phyloP scores from a whole-genome alignment of 495 filamentous ascomycete species.

The Trichoderma erinaceum region DNA sequence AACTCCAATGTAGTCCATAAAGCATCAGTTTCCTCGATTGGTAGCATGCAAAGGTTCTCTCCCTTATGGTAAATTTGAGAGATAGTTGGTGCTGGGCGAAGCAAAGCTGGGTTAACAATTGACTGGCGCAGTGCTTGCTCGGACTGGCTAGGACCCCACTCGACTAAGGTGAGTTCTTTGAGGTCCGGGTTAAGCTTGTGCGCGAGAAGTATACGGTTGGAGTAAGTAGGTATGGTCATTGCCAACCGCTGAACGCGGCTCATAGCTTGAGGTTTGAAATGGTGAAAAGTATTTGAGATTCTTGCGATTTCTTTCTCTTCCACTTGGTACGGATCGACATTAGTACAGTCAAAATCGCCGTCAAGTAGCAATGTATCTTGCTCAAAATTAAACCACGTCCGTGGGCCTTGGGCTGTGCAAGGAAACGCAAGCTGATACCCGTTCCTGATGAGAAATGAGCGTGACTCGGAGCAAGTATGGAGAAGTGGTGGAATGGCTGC shows the following conservation, averaged over 20 bases:
- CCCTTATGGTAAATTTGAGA: background rate
- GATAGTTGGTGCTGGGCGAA: background rate
- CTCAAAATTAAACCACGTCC: conserved; percentile 20
- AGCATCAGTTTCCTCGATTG: background rate
- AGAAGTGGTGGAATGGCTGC: conserved; percentile 16
- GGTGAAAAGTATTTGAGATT: background rate
- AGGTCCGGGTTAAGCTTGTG: conserved; percentile 14
- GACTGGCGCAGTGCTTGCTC: background rate
- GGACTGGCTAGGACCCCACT: conserved; percentile 6
- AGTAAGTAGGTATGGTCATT: background rate
- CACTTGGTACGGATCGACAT: no score
- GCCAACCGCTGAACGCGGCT: background rate
- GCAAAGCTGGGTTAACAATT: background rate
- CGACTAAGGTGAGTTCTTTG: conserved; percentile 14
- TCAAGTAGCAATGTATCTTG: conserved; percentile 16
- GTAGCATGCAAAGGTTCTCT: background rate
- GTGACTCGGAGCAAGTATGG: conserved; percentile 18
- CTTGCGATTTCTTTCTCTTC: background rate
- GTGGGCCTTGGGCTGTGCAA: conserved; percentile 11
- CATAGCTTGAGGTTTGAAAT: background rate
- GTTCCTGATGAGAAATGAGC: conserved; percentile 12
- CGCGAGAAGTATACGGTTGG: background rate
- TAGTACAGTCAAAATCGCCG: background rate
- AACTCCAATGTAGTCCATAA: conserved; percentile 2
- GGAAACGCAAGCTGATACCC: conserved; percentile 18